These are phyloP conservation scores for Phascolomyces articulosus DNA, from an alignment of 371 early-diverging fungal genomes.

Conservation along the genomic window DNA sequence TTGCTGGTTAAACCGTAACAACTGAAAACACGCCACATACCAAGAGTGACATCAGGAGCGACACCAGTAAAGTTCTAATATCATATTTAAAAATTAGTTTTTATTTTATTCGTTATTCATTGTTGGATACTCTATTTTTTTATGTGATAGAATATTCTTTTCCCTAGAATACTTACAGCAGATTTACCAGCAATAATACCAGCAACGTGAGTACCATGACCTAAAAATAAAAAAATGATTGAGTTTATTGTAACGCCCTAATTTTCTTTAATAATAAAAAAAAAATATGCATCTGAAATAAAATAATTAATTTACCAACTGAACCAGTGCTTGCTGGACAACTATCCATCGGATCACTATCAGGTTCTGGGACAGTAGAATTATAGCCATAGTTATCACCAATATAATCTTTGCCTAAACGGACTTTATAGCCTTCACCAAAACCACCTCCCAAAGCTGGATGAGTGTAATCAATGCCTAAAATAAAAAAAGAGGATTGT, in stretches of 20 bases:
- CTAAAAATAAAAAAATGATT: constrained; percentile 20
- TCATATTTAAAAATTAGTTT: background rate
- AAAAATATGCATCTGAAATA: too few species aligned
- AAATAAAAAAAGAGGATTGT: constrained; percentile 13
- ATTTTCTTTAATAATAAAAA: too few species aligned
- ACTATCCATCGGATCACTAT: constrained; percentile 41
- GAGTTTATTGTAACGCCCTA: too few species aligned
- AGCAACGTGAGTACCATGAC: constrained; percentile 70
- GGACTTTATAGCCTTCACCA: constrained; percentile 60
- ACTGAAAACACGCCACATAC: constrained; percentile 61
- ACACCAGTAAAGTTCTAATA: constrained; percentile 55
- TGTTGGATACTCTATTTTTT: too few species aligned
- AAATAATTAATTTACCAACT: constrained; percentile 18
- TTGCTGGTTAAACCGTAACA: constrained; percentile 55
- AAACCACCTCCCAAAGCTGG: constrained; percentile 77
- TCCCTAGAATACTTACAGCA: constrained; percentile 39
- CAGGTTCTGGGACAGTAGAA: constrained; percentile 24
- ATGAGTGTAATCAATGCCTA: constrained; percentile 66
- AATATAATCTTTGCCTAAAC: constrained; percentile 63
- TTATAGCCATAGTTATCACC: constrained; percentile 45
- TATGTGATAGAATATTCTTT: too few species aligned
- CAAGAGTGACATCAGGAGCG: constrained; percentile 59
- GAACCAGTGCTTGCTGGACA: constrained; percentile 43
- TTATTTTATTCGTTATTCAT: too few species aligned
- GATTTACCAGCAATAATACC: constrained; percentile 67